Conservation (phyloP, 176 grass and related monocot species). For the Aegilops sharonensis region DNA sequence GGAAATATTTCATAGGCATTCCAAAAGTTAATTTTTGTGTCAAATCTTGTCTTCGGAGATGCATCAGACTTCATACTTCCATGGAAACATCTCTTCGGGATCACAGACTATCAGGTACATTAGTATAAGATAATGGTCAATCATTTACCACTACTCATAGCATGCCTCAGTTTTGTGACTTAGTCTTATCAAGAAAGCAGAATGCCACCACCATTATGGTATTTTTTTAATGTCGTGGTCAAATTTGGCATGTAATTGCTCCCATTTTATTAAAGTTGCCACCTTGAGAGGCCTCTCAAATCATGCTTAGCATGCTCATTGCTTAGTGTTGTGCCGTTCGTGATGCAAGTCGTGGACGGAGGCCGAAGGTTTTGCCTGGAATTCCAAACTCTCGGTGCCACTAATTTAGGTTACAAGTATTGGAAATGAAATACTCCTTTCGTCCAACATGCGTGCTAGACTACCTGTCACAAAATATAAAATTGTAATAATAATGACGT, state of each 20-base stretch:
- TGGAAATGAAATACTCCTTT: not conserved
- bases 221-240: not conserved
- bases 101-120: conserved; percentile 98
- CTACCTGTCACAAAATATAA: not conserved
- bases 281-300: not conserved
- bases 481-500: not conserved
- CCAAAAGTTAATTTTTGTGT: conserved; percentile 98
- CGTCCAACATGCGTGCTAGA: not conserved
- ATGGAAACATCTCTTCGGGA: conserved; percentile 94
- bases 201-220: not conserved
- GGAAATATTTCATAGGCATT: conserved; percentile 66
- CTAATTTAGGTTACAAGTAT: not conserved
- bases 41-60: conserved; percentile 97
- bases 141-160: not conserved
- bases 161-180: conserved; percentile 5
- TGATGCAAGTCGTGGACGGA: not conserved
- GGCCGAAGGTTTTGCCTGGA: not conserved
- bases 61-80: conserved; percentile 90
- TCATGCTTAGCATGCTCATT: not conserved
- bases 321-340: not conserved
- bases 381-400: not conserved
- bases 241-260: conserved; percentile 8
- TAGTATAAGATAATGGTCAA: not conserved
- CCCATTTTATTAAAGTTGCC: not conserved
- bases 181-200: conserved; percentile 1